Evolutionary conservation across 2,329 filamentous ascomycete species (phyloP).

Genomic region (Penicillium sp.): DNA sequence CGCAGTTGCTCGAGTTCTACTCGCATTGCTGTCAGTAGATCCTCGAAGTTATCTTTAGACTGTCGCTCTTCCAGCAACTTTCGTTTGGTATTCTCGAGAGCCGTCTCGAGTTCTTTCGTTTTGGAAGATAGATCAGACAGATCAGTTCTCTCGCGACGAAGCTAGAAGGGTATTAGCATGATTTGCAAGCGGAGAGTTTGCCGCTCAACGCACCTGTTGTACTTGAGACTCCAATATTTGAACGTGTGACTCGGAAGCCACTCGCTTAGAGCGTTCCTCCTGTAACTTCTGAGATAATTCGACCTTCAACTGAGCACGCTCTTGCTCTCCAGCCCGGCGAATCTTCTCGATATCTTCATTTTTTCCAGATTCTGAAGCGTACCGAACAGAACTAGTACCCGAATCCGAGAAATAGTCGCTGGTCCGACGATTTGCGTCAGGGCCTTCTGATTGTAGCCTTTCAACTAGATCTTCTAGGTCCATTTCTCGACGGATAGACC

Average conservation of each 20-base stretch:
- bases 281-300: conserved; percentile 85
- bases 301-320: conserved; percentile 81
- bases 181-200: not conserved
- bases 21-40: conserved; percentile 80
- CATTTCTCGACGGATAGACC: conserved; percentile 92
- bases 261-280: conserved; percentile 76
- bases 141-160: conserved; percentile 56
- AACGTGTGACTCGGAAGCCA: conserved; percentile 79
- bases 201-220: conserved; percentile 54
- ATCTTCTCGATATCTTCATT: conserved; percentile 77
- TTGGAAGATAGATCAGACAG: conserved; percentile 52
- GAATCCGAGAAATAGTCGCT: conserved; percentile 99
- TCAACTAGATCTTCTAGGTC: conserved; percentile 95
- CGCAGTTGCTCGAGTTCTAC: conserved; percentile 78
- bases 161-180: conserved; percentile 25
- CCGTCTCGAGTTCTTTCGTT: conserved; percentile 74
- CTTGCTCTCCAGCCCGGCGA: conserved; percentile 82
- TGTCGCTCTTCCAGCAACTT: conserved; percentile 81
- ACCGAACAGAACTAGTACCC: conserved; percentile 80
- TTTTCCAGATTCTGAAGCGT: conserved; percentile 62
- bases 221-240: conserved; percentile 78
- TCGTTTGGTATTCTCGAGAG: conserved; percentile 79
- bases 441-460: conserved; percentile 73
- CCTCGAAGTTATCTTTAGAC: conserved; percentile 90
- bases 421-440: conserved; percentile 68